Percentiles rank a stretch among this genome's conserved stretches.
phyloP scores from a whole-genome alignment of 192 early-diverging fungal genomes.

The Phycomyces blakesleeanus region DNA sequence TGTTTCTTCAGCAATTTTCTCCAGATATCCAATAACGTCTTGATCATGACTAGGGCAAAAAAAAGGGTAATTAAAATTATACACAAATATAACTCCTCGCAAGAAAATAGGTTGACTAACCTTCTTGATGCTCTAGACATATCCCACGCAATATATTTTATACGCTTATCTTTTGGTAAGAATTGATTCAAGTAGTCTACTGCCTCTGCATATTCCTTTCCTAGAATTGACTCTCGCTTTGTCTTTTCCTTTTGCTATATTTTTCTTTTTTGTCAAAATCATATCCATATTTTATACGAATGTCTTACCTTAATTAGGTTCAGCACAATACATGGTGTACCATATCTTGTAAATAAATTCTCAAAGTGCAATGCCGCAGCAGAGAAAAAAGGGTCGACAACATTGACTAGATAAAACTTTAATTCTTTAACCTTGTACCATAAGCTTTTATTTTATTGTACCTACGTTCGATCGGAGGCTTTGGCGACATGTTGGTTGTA shows the following conservation, averaged over 20 bases:
- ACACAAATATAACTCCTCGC: no score
- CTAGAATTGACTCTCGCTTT: conserved; percentile 78
- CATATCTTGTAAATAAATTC: conserved; percentile 89
- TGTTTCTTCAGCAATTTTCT: conserved; percentile 84
- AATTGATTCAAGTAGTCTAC: conserved; percentile 90
- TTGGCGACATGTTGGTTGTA: conserved; percentile 85
- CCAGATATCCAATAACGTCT: conserved; percentile 86
- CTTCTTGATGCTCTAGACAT: conserved; percentile 96
- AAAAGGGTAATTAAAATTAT: no score
- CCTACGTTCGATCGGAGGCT: conserved; percentile 77
- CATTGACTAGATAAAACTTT: conserved; percentile 54
- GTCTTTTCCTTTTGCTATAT: conserved; percentile 81
- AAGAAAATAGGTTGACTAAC: no score
- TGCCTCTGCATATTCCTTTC: conserved; percentile 79
- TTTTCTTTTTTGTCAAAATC: neutral
- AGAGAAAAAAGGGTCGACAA: conserved; percentile 89
- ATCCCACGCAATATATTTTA: conserved; percentile 93
- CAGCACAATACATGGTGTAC: conserved; percentile 85
- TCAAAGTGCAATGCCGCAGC: conserved; percentile 93
- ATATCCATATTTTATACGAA: neutral
- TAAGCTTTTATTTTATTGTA: neutral
- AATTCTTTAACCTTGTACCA: neutral
- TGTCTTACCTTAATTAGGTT: conserved; percentile 88
- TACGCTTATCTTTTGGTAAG: conserved; percentile 71
- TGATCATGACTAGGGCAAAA: conserved; percentile 55